A percentile compares a stretch with the other conserved stretches of the same genome.
Conservation (phyloP, 2,329 filamentous ascomycete genomes). For the Aspergillus neoniger region DNA sequence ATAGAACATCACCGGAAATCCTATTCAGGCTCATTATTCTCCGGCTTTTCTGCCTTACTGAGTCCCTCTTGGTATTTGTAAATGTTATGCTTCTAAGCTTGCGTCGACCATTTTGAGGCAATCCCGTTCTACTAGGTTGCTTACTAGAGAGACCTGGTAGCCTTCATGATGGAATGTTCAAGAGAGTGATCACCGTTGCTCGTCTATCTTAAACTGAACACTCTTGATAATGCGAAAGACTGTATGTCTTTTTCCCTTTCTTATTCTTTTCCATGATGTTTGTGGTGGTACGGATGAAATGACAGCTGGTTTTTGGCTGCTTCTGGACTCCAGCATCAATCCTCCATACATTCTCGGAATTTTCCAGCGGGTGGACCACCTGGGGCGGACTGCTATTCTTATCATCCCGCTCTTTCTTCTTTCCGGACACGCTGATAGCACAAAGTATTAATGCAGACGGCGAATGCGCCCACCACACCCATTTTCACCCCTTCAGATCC, state of each 20-base stretch:
- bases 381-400: neutral
- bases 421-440: neutral
- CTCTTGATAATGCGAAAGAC: neutral
- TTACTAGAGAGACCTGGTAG: neutral
- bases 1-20: neutral
- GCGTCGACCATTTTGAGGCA: neutral
- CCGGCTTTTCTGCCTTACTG: neutral
- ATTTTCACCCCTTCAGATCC: too few relatives aligned
- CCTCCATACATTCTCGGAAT: conserved; percentile 9
- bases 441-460: neutral
- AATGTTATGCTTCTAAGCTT: neutral
- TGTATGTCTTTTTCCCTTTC: neutral
- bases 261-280: neutral
- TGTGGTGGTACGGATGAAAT: neutral
- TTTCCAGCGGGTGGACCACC: conserved; percentile 3
- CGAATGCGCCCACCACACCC: neutral
- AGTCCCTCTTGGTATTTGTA: neutral
- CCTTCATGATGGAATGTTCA: conserved; percentile 11
- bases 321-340: neutral
- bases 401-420: neutral
- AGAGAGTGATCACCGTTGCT: conserved; percentile 14
- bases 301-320: conserved; percentile 6
- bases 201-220: conserved; percentile 5
- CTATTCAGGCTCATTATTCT: neutral
- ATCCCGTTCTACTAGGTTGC: too few relatives aligned